Base-by-base conservation (phyloP, 768 basidiomycete species). In the Sarcomyxa edulis region DNA sequence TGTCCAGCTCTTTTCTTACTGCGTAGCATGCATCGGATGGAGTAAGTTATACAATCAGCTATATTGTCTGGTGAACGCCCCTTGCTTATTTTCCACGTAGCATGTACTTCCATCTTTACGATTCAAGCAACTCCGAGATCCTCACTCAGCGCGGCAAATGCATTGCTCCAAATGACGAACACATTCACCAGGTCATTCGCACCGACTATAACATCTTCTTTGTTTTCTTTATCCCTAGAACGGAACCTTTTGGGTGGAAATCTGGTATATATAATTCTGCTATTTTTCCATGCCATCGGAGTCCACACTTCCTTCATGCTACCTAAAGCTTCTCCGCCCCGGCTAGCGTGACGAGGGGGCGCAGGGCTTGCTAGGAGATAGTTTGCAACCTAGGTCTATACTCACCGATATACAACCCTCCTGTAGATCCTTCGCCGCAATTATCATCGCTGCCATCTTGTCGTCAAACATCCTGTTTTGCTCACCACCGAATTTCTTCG, bases 131-230 rank as follows among this genome's bases (percentile, higher is more conserved):
- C 48, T 3, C 53, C 54, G 0, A 56, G 61, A 1, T 52, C 60
- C 0, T 53, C 46, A 11, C 43, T 60, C 4, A 56, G 59, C 3
- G 51, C 52, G 9, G 52, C 52, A 11, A 56, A 56, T 35, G 59
- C 56, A 7, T 31, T 61, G 6, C 55, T 51, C 2, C 59, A 61
- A 36, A 60, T 55, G 40, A 39, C 50, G 1, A 35, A 42, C 6
- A 47, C 52, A 3, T 40, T 36, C 12, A 46, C 48, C 31, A 46
- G 54, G 16, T 51, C 48, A 12, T 9, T 58, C 26, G 50, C 50
- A 8, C 59, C 56, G 1, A 42, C 46, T 3, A 23, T 47, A 6
- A 42, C 53, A 3, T 41, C 54, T 1, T 54, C 57, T 14, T 25
- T 60, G 5, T 60, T 58, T 31, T 32, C 58, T 4, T 30, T 49